Base-by-base conservation (phyloP, 1,284 basidiomycete species). In the Ganoderma lingzhi region DNA sequence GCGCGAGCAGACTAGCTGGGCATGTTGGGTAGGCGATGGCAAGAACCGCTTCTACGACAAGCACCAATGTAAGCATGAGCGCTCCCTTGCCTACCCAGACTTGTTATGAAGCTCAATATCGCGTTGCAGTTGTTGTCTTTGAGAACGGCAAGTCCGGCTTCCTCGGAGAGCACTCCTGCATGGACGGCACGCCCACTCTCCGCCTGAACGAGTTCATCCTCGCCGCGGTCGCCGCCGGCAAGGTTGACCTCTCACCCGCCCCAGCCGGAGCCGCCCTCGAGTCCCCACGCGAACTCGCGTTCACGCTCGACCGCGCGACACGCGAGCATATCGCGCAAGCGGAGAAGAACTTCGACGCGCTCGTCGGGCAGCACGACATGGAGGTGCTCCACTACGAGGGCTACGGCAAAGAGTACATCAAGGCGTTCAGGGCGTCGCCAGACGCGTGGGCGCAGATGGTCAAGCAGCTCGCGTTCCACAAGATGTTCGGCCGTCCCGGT, bases 1-100 rank as follows among this genome's bases (percentile, higher is more conserved):
- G 15, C 86, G 94, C 45, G 95, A 98, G 75, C 91, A 96, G 53
- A 86, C 93, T 23, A 93, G 93, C 67, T 95, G 94, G 92, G 85
- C 83, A 30, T 90, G 93, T 71, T 99, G 97, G 97, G 93, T 93
- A 37, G 97, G 97, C 56, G 91, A 98, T 74, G 96, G 95, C 55
- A 87, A 90, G 73, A 98, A 98, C 82, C 86, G 97, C 70, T 99
- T 95, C 88, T 99, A 94, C 80, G 98, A 99, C 86, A 99, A 99
- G 83, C 97, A 99, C 80, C 94, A 99, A 80, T 78, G 94, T 95
- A 80, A 71, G 91, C 84, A 30, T 51, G 39, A 55, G 37, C 64
- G 23, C 62, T 51, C 30, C 61, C 19, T 51, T 53, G 32, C 5
- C 8, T 53, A 32, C 2, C 14, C 28, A 35, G 12, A 8, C 30